Base-by-base conservation (phyloP, 768 basidiomycete genomes). In the Lactifluus rugatus region DNA sequence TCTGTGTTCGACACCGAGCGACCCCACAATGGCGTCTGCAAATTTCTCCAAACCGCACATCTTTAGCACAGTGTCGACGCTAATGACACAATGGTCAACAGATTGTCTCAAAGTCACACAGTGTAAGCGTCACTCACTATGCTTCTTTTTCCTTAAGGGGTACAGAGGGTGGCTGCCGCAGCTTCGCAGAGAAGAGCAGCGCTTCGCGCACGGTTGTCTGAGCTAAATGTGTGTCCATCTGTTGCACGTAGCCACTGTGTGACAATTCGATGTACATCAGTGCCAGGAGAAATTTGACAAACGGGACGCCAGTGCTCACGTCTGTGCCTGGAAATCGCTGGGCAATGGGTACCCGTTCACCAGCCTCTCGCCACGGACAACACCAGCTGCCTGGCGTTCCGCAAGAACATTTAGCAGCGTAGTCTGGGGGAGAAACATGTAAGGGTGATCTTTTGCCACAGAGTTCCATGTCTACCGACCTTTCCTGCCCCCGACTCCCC, bases 171-270 rank as follows among this genome's bases (percentile, higher is more conserved):
- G 88, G 88, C 67, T 92, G 91, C 34, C 90, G 84, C 34, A 93
- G 74, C 52, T 78, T 81, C 2, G 90, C 91, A 1, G 89, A 92
- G 71, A 90, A 86, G 41, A 81, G 71, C 9, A 93, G 73, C 0
- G 90, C 89, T 66, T 93, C 89, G 26, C 87, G 80, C 14, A 93
- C 89, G 7, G 89, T 93, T 2, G 81, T 71, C 8, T 83, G 81
- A 25, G 82, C 78, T 19, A 86, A 76, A 70, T 93, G 92, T 0
- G 83, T 85, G 64, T 91, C 89, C 76, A 81, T 81, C 67, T 95
- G 93, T 66, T 94, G 90, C 57, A 85, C 88, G 66, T 92, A 94
- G 0, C 89, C 90, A 48, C 83, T 86, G 28, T 8, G 58, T 0
- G 9, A 47, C 32, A 31, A 26, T 10, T 16, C 26, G 3, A 25